A percentile compares a stretch with the other conserved stretches of the same genome.
Conservation (phyloP, 306 rosid genomes). For the Castanopsis chinensis region DNA sequence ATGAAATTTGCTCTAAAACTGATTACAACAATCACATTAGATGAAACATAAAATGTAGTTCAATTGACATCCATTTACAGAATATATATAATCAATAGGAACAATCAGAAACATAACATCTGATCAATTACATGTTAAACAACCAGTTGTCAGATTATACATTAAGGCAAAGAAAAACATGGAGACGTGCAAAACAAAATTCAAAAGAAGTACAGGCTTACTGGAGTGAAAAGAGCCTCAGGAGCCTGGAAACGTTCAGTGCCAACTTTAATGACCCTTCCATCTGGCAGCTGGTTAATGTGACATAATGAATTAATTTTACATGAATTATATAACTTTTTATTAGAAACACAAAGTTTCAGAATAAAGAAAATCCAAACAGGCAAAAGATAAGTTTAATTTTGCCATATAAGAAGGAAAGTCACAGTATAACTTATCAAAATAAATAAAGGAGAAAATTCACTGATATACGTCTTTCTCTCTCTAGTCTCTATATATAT, state of each 20-base stretch:
- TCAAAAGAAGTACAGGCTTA: conserved; percentile 39
- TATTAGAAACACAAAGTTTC: no score
- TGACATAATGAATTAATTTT: conserved; percentile 4
- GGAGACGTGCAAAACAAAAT: conserved; percentile 11
- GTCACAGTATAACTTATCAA: not conserved
- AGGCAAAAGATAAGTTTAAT: no score
- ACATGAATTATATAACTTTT: not conserved
- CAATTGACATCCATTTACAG: not conserved
- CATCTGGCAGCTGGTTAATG: conserved; percentile 89
- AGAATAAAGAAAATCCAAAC: no score
- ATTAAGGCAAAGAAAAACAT: not conserved
- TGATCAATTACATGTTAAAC: not conserved
- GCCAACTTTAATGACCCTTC: conserved; percentile 98
- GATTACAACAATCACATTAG: not conserved
- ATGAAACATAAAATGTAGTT: not conserved
- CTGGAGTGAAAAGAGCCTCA: conserved; percentile 98
- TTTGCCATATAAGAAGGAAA: not conserved
- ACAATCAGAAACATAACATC: not conserved
- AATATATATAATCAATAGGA: not conserved
- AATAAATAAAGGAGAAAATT: not conserved
- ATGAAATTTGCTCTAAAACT: not conserved
- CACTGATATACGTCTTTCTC: no score
- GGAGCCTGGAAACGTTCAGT: conserved; percentile 99
- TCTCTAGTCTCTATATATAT: no score
- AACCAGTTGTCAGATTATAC: not conserved